These are phyloP conservation scores for Salix suchowensis DNA, from an alignment of 345 rosid species.

Conservation along the genomic window DNA sequence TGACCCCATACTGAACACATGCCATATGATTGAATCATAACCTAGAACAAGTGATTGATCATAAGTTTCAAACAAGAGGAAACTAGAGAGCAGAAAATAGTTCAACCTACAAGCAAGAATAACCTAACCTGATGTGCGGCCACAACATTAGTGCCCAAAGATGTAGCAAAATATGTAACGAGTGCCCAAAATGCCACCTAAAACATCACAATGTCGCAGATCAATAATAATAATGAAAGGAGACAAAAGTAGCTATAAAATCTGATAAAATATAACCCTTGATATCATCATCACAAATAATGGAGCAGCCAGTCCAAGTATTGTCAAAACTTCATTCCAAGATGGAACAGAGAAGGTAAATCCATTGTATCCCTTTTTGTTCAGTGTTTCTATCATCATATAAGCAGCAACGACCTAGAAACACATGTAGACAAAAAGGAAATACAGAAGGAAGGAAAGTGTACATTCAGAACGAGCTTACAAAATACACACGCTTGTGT, in stretches of 20 bases:
- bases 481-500: no score
- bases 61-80: not conserved
- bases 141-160: constrained; percentile 69
- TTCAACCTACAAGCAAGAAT: not conserved
- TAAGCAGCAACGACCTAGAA: constrained; percentile 68
- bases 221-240: not conserved
- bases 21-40: constrained; percentile 59
- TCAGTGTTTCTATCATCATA: constrained; percentile 75
- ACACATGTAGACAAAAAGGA: not conserved
- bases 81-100: not conserved
- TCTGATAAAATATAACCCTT: constrained; percentile 37
- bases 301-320: constrained; percentile 71
- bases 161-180: constrained; percentile 69
- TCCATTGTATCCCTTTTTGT: constrained; percentile 66
- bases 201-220: constrained; percentile 14
- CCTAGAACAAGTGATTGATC: constrained; percentile 27
- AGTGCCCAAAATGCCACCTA: constrained; percentile 78
- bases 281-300: constrained; percentile 68
- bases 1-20: constrained; percentile 76
- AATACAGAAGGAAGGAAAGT: not conserved
- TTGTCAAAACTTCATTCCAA: constrained; percentile 44
- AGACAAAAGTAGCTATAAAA: constrained; percentile 6
- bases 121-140: constrained; percentile 86
- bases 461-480: not conserved
- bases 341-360: constrained; percentile 59